These are phyloP conservation scores for Microcyclosporella mali DNA, from an alignment of 2,329 filamentous ascomycete species.

Conservation along the genomic window DNA sequence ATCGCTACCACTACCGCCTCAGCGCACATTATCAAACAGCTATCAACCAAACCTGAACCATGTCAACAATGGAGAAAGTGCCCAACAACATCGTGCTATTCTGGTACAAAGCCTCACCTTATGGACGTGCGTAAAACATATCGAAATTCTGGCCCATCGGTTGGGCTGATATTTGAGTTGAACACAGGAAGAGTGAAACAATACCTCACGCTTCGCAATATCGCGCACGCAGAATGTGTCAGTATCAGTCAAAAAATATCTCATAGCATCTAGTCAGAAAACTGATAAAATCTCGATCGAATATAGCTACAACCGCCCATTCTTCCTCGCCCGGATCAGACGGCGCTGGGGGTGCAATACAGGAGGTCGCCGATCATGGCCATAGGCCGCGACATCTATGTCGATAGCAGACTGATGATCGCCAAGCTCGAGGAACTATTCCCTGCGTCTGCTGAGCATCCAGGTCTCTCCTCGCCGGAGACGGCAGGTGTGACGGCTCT, in stretches of 20 bases:
- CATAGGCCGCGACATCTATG: conserved; percentile 62
- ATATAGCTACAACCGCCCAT: conserved; percentile 55
- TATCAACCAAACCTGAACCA: too few species aligned
- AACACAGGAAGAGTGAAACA: conserved; percentile 53
- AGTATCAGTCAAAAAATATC: conserved; percentile 25
- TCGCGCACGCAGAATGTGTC: conserved; percentile 63
- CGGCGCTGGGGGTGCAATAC: conserved; percentile 56
- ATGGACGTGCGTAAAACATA: conserved; percentile 2
- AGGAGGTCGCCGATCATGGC: conserved; percentile 63
- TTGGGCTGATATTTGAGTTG: background rate
- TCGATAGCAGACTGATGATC: conserved; percentile 64
- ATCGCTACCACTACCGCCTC: too few species aligned
- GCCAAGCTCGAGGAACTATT: conserved; percentile 55
- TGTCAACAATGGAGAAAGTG: background rate
- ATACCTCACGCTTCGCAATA: conserved; percentile 61
- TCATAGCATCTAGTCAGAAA: background rate
- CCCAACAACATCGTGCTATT: conserved; percentile 6
- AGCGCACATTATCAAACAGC: too few species aligned
- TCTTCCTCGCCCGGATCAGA: conserved; percentile 61
- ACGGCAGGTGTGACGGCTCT: conserved; percentile 47
- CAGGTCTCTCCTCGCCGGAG: conserved; percentile 32
- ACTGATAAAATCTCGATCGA: background rate
- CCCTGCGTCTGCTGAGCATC: conserved; percentile 30
- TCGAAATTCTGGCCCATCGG: background rate
- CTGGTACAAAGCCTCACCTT: conserved; percentile 7